Evolutionary conservation across 2,329 filamentous ascomycete species (phyloP).

Genomic region (Myriosclerotinia scirpicola): DNA sequence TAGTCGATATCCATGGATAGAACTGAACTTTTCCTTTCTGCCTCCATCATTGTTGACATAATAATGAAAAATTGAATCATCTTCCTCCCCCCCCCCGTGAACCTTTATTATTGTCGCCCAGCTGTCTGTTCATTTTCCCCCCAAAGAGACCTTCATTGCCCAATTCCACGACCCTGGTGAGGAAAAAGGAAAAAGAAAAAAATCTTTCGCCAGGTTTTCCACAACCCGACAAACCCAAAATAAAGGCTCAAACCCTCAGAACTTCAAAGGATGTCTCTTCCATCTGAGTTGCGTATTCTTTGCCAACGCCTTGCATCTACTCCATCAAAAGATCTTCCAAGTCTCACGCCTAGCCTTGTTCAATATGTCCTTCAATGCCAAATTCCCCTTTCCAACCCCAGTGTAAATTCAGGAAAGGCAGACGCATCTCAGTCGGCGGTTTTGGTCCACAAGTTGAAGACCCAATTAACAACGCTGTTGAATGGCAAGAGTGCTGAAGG

Average conservation of each 20-base stretch:
- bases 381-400: conserved; percentile 61
- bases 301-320: conserved; percentile 71
- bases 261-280: conserved; percentile 39
- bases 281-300: conserved; percentile 62
- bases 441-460: conserved; percentile 80
- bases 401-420: conserved; percentile 59
- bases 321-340: conserved; percentile 70
- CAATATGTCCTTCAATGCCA: conserved; percentile 58
- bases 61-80: too few species aligned
- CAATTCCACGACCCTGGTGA: not conserved
- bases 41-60: too few species aligned
- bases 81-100: not conserved
- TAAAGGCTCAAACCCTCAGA: not conserved
- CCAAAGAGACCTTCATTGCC: too few species aligned
- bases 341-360: conserved; percentile 68
- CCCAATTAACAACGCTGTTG: conserved; percentile 72
- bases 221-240: not conserved
- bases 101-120: too few species aligned
- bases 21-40: too few species aligned
- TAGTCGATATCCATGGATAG: too few species aligned
- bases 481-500: conserved; percentile 74
- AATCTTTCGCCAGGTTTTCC: conserved; percentile 1
- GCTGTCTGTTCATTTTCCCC: too few species aligned
- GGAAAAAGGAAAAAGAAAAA: too few species aligned
- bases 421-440: conserved; percentile 62